Evolutionary conservation across 495 filamentous ascomycete genomes (phyloP).

Genomic region (Lasiosphaeria ovina): DNA sequence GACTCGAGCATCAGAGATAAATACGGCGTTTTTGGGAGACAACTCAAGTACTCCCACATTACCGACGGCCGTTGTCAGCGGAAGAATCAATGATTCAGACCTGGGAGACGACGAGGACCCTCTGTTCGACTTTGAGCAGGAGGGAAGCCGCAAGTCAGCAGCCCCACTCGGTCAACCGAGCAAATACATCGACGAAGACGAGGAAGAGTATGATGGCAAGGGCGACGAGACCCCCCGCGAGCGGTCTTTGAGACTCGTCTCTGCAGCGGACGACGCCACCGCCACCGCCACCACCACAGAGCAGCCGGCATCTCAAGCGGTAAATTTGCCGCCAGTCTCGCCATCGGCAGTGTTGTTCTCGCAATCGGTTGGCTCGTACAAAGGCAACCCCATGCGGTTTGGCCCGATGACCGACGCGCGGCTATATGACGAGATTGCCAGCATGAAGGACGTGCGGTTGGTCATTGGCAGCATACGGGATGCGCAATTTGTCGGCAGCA

Average conservation of each 20-base stretch:
- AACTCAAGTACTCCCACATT: neutral
- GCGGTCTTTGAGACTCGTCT: neutral
- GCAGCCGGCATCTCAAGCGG: neutral
- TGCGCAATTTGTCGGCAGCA: conserved; percentile 40
- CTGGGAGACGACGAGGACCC: conserved; percentile 21
- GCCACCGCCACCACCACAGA: neutral
- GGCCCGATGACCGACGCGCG: conserved; percentile 39
- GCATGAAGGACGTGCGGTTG: conserved; percentile 44
- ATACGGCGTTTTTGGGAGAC: neutral
- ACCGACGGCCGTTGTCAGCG: neutral
- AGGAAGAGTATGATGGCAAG: conserved; percentile 15
- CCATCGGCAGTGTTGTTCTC: conserved; percentile 28
- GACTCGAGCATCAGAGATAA: neutral
- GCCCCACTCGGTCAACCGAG: conserved; percentile 21
- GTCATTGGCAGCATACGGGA: conserved; percentile 42
- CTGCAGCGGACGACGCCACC: conserved; percentile 8
- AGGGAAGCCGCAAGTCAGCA: conserved; percentile 10
- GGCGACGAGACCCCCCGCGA: conserved; percentile 1
- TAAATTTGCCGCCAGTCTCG: conserved; percentile 17
- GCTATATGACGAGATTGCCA: conserved; percentile 43
- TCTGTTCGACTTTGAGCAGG: conserved; percentile 32
- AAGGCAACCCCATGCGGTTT: conserved; percentile 32
- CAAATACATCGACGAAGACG: conserved; percentile 21
- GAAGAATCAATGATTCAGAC: neutral
- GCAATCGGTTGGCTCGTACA: conserved; percentile 44